Percentiles rank a stretch among this genome's conserved stretches.
Conservation (phyloP, 139 green algal species). For the Chara braunii region DNA sequence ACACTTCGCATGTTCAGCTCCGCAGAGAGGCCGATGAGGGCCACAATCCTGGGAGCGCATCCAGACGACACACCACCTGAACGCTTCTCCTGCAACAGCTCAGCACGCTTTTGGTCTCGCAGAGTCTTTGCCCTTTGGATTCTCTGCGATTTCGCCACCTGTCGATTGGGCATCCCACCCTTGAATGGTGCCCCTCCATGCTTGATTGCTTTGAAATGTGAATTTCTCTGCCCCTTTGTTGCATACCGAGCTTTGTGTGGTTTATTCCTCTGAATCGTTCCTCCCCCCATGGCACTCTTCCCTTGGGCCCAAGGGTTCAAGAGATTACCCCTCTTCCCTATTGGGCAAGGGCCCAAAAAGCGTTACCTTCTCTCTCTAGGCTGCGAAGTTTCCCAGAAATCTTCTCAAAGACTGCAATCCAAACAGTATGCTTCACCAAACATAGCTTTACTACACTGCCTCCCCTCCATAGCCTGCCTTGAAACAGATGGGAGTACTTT, state of each 20-base stretch:
- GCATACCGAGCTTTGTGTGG: constrained; percentile 32
- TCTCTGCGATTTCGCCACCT: background rate
- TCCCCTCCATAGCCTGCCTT: too few species aligned
- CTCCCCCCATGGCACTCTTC: constrained; percentile 25
- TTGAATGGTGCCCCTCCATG: background rate
- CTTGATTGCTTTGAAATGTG: constrained; percentile 22
- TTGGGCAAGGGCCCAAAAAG: too few species aligned
- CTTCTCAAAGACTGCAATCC: too few species aligned
- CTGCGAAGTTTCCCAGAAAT: too few species aligned
- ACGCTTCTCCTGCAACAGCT: background rate
- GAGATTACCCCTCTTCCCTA: too few species aligned
- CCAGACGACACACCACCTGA: background rate
- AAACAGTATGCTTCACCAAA: too few species aligned
- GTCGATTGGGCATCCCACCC: background rate
- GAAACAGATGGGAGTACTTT: too few species aligned
- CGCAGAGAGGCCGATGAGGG: too few species aligned
- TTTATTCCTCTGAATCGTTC: constrained; percentile 35
- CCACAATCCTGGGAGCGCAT: background rate
- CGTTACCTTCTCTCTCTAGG: too few species aligned
- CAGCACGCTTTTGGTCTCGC: background rate
- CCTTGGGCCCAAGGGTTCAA: too few species aligned
- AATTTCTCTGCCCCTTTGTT: constrained; percentile 13
- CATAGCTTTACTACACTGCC: too few species aligned
- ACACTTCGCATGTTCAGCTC: too few species aligned
- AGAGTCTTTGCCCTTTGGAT: background rate